phyloP scores from a whole-genome alignment of 78 protist genomes.

The Cavenderia fasciculata region DNA sequence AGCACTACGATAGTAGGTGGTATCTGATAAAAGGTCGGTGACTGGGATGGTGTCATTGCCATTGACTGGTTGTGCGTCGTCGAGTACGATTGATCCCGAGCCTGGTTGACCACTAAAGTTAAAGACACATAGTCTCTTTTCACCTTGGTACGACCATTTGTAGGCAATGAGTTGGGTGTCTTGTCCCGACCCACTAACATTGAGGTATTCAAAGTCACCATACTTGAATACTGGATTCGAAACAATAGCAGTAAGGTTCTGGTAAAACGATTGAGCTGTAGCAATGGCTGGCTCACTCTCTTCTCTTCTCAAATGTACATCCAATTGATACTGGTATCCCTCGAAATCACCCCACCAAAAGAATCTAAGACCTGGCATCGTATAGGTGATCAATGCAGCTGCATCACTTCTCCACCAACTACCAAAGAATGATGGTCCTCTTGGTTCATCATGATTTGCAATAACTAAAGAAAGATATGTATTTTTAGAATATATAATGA shows the following conservation, averaged over 20 bases:
- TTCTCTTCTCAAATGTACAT: slow-evolving; percentile 86
- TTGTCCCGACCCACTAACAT: background rate
- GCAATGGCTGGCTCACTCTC: slow-evolving; percentile 66
- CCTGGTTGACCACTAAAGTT: slow-evolving; percentile 79
- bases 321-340: slow-evolving; percentile 83
- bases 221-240: slow-evolving; percentile 79
- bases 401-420: slow-evolving; percentile 81
- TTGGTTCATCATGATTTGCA: slow-evolving; percentile 90
- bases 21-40: slow-evolving; percentile 77
- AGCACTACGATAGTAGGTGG: slow-evolving; percentile 67
- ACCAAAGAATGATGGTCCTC: slow-evolving; percentile 86
- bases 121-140: slow-evolving; percentile 83
- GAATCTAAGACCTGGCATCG: slow-evolving; percentile 89
- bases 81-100: slow-evolving; percentile 48
- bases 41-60: slow-evolving; percentile 85
- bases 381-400: slow-evolving; percentile 87
- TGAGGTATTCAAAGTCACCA: slow-evolving; percentile 75
- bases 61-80: slow-evolving; percentile 70
- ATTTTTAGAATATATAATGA: too few species aligned
- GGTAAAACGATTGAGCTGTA: slow-evolving; percentile 68
- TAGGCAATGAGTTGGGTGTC: slow-evolving; percentile 82
- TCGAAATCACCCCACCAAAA: slow-evolving; percentile 81
- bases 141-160: slow-evolving; percentile 67
- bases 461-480: too few species aligned
- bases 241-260: slow-evolving; percentile 62